Base-by-base conservation (phyloP, 208 protist genomes). In the Angomonas deanei region DNA sequence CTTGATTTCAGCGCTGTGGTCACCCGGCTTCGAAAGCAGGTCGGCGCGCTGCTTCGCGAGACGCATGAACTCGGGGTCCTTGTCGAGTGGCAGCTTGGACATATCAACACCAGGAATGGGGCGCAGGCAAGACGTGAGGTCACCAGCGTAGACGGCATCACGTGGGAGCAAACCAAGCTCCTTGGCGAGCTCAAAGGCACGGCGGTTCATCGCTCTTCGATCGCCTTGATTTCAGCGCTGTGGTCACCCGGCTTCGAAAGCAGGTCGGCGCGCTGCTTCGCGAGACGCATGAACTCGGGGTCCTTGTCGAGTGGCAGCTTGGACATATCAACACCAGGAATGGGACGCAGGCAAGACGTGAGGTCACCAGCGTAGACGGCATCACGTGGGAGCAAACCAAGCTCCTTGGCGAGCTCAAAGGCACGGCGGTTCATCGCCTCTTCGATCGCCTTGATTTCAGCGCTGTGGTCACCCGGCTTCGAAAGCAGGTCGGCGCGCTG, bases 221-320 rank as follows among this genome's bases (percentile, higher is more conserved):
- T 19, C 26, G 59, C 48, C 59, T 49, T 60, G 49, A 86, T 72
- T 8, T 60, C 66, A 8, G 55, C 54, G 10, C 56, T 64, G 66
- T 82, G 77, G 55, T 53, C 62, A 13, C 70, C 68, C n/a, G 64
- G 48, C 11, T 66, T 68, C 26, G 72, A 69, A 27, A 90, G 69
- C 26, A 88, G 70, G 64, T 55, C 66, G 34, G 80, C 75, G 36
- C 84, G 71, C 46, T 78, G 58, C 59, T 74, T 74, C 74, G 82
- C 82, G 71, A 90, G 78, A 3, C 79, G 64, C 24, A 58, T 62
- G 72, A 93, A 88, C n/a, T 75, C 57, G n/a, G 70, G 67, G 60
- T 91, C 84, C 10, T 77, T 74, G 31, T 76, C 56, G 13, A 94
- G 66, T 10, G 75, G 73, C 52, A 91, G 48, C 19, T 75, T 69